Evolutionary conservation across 768 basidiomycete genomes (phyloP).

Genomic region (Xanthoconium purpureum): DNA sequence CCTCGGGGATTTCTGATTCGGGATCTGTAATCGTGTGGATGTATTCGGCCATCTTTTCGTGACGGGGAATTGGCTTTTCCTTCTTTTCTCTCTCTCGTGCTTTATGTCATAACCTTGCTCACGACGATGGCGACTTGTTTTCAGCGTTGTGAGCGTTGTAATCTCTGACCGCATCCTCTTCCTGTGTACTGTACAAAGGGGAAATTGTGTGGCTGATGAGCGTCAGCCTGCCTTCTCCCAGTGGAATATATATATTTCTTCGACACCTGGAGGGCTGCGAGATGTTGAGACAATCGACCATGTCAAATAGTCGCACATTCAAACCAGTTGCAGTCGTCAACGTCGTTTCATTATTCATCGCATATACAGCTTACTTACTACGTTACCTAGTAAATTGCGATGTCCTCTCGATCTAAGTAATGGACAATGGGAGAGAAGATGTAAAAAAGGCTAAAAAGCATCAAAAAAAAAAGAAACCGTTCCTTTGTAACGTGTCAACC

Average conservation of each 20-base stretch:
- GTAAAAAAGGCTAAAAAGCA: background rate
- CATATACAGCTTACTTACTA: constrained; percentile 1
- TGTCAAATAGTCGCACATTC: too few relatives aligned
- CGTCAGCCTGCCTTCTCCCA: background rate
- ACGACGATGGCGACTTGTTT: background rate
- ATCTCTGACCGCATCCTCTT: background rate
- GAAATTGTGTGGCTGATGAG: constrained; percentile 4
- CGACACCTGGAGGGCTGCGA: too few relatives aligned
- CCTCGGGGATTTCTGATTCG: constrained; percentile 66
- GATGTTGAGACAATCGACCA: too few relatives aligned
- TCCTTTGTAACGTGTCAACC: background rate
- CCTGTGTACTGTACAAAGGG: constrained; percentile 4
- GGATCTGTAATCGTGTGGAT: background rate
- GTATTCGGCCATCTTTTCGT: constrained; percentile 2
- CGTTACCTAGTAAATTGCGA: constrained; percentile 1
- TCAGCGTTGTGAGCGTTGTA: background rate
- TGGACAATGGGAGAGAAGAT: background rate
- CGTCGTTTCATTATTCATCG: constrained; percentile 4
- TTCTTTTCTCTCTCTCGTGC: background rate
- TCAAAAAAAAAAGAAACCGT: background rate
- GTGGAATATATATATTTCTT: constrained; percentile 4
- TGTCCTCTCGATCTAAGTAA: constrained; percentile 4
- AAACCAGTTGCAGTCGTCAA: background rate
- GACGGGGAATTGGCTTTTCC: background rate
- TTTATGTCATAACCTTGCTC: background rate